Base-by-base conservation (phyloP, 106 monocot species). In the Dendrobium officinale region DNA sequence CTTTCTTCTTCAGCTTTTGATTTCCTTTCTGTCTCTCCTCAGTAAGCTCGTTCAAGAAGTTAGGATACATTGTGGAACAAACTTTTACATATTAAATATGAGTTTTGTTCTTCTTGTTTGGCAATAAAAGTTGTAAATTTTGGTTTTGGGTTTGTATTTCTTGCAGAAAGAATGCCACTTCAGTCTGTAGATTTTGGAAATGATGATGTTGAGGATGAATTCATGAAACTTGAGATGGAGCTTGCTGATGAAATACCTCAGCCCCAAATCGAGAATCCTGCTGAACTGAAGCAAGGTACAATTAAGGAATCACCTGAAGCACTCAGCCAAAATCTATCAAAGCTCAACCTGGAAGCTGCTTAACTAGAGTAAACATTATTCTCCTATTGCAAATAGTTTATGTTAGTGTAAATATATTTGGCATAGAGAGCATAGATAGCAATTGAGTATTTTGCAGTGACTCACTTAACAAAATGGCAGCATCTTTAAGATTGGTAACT, bases 171-270 rank as follows among this genome's bases (percentile, higher is more conserved):
- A 51, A 74, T 77, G 70, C 79, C 88, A 48, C 58, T 88, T 58
- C 80, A 88, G 31, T 81, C 66, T 40, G 37, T 49, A 18, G 90
- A 86, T 61, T 45, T 88, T 33, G 94, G 90, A 24, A 90, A 92
- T 58, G 86, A 89, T 67, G 86, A 89, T 42, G 18, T 94, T 5
- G 94, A 92, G 79, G 88, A 90, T 41, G 96, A 96, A 27, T 92
- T 97, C 75, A 81, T 48, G 73, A 87, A 87, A 64, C 61, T 97
- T 31, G 89, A 94, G 81, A 51, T 78, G 77, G 90, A 94, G 66
- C 79, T 92, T 47, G 78, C 72, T 47, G 81, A 82, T 67, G 89
- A 86, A 37, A 33, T 70, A n/a, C 51, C 81, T 44, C 44, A 44
- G 18, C 44, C 47, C 42, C 73, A 78, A 26, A 47, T 49, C 3